Conservation (phyloP, 768 basidiomycete genomes). For the Calocybe cyanea region DNA sequence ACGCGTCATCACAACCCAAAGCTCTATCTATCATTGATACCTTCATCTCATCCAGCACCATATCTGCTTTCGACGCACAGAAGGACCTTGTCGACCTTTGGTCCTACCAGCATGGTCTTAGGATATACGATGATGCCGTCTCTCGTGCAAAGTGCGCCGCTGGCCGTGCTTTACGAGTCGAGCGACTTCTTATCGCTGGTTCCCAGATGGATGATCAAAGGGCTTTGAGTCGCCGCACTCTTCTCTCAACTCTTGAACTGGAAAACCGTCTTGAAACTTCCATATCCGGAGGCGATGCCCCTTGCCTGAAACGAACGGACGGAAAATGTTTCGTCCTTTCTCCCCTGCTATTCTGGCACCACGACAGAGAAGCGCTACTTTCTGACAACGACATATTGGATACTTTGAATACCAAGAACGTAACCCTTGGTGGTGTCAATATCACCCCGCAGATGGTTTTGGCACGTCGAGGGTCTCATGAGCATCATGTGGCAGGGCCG, state of each 20-base stretch:
- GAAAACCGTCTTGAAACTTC: conserved; percentile 53
- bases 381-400: conserved; percentile 55
- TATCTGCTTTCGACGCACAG: conserved; percentile 50
- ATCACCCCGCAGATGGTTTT: conserved; percentile 75
- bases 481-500: conserved; percentile 43
- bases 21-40: conserved; percentile 64
- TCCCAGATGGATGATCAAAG: conserved; percentile 42
- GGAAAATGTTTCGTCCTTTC: conserved; percentile 68
- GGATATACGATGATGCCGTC: conserved; percentile 65
- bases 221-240: conserved; percentile 56
- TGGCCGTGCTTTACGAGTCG: conserved; percentile 69
- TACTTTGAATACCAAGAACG: conserved; percentile 53
- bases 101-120: conserved; percentile 61
- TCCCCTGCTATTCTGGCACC: conserved; percentile 72
- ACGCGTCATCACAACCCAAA: conserved; percentile 69
- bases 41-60: conserved; percentile 50
- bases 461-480: conserved; percentile 59
- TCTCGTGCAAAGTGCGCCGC: conserved; percentile 67
- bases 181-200: conserved; percentile 71
- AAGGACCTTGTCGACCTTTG: conserved; percentile 70
- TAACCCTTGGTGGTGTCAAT: conserved; percentile 58
- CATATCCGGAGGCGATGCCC: conserved; percentile 31
- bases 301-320: conserved; percentile 52
- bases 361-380: conserved; percentile 50
- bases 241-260: conserved; percentile 61